Conservation (phyloP, 179 eudicot genomes). For the Pouteria campechiana region DNA sequence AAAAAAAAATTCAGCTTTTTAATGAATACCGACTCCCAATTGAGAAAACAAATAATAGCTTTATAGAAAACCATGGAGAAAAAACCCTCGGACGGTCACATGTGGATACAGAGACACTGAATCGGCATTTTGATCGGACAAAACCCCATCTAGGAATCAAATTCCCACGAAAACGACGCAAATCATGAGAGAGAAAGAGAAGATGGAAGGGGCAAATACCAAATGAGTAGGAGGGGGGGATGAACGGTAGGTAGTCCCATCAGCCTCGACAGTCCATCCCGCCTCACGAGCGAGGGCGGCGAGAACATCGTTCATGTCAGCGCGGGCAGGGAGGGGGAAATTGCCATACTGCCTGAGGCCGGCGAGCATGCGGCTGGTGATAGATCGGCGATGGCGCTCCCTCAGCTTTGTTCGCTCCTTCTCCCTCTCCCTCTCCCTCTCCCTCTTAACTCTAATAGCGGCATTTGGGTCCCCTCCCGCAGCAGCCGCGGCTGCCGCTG, state of each 20-base stretch:
- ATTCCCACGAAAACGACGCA: too few relatives aligned
- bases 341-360: conserved; percentile 65
- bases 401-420: conserved; percentile 60
- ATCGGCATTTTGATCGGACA: too few relatives aligned
- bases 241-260: conserved; percentile 45
- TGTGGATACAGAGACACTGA: too few relatives aligned
- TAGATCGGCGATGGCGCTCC: conserved; percentile 65
- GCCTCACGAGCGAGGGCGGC: conserved; percentile 65
- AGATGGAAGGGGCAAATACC: conserved; percentile 2
- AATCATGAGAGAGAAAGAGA: neutral
- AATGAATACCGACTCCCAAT: too few relatives aligned
- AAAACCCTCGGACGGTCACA: too few relatives aligned
- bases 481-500: conserved; percentile 15
- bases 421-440: conserved; percentile 56
- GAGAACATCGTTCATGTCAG: conserved; percentile 61
- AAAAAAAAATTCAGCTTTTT: too few relatives aligned
- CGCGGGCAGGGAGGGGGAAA: conserved; percentile 52
- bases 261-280: conserved; percentile 49
- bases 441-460: conserved; percentile 15
- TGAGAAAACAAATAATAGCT: too few relatives aligned
- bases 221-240: conserved; percentile 16
- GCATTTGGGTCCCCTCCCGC: conserved; percentile 1
- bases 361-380: conserved; percentile 60
- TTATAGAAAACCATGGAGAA: too few relatives aligned
- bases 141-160: too few relatives aligned